Evolutionary conservation across 129 eudicot species (phyloP).

Genomic region (Silybum marianum): DNA sequence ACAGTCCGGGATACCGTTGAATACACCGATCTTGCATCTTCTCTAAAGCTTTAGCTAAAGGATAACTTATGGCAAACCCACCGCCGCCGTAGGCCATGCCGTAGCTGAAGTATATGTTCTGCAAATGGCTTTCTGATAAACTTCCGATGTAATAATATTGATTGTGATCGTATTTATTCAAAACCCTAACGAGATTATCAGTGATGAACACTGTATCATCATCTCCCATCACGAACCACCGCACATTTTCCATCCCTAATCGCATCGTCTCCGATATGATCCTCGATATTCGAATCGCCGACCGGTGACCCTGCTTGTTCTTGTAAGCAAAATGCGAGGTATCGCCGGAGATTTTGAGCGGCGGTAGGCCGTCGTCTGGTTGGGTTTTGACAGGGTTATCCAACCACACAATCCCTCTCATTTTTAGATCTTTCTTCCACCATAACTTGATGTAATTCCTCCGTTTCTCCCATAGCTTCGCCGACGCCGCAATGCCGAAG

Average conservation of each 20-base stretch:
- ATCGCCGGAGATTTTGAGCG: slow-evolving; percentile 67
- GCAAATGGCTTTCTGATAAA: slow-evolving; percentile 81
- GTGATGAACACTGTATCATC: slow-evolving; percentile 91
- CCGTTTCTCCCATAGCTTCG: slow-evolving; percentile 75
- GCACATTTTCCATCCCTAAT: slow-evolving; percentile 59
- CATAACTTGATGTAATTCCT: slow-evolving; percentile 79
- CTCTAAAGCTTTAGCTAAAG: slow-evolving; percentile 77
- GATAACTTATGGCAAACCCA: slow-evolving; percentile 92
- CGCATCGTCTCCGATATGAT: slow-evolving; percentile 76
- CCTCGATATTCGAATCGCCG: slow-evolving; percentile 88
- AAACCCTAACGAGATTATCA: slow-evolving; percentile 80
- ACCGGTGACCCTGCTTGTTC: slow-evolving; percentile 83
- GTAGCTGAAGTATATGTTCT: slow-evolving; percentile 82
- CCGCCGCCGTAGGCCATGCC: slow-evolving; percentile 99
- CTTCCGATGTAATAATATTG: slow-evolving; percentile 91
- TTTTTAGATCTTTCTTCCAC: slow-evolving; percentile 65
- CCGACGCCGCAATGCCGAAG: slow-evolving; percentile 91
- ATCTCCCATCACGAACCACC: slow-evolving; percentile 98
- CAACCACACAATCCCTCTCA: slow-evolving; percentile 93
- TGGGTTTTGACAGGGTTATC: slow-evolving; percentile 52
- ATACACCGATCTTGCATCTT: slow-evolving; percentile 90
- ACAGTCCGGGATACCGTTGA: slow-evolving; percentile 83
- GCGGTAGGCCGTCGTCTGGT: slow-evolving; percentile 54
- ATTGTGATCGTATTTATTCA: slow-evolving; percentile 83
- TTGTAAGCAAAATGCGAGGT: slow-evolving; percentile 67